Evolutionary conservation across 768 basidiomycete genomes (phyloP).

Genomic region (Lyophyllum semitale): DNA sequence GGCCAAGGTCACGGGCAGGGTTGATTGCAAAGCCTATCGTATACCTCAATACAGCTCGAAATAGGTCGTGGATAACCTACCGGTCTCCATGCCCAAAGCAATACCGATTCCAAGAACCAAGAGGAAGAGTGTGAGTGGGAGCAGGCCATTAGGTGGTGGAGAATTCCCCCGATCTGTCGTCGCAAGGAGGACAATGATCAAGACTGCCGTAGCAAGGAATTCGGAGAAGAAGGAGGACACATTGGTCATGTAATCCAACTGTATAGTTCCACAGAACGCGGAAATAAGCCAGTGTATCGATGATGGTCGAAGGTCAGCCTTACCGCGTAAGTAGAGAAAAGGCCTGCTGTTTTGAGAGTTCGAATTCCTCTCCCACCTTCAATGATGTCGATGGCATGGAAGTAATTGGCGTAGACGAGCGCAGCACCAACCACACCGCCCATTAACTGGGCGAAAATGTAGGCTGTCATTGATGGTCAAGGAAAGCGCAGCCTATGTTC

Average conservation of each 20-base stretch:
- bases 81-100: conserved; percentile 66
- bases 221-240: conserved; percentile 47
- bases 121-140: conserved; percentile 60
- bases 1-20: conserved; percentile 51
- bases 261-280: neutral
- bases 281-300: neutral
- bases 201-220: conserved; percentile 60
- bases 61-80: conserved; percentile 16
- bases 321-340: conserved; percentile 67
- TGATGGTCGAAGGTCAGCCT: conserved; percentile 19
- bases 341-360: conserved; percentile 53
- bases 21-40: conserved; percentile 35
- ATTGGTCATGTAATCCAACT: conserved; percentile 34
- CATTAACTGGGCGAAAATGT: conserved; percentile 62
- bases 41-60: neutral
- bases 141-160: conserved; percentile 49
- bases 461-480: conserved; percentile 26
- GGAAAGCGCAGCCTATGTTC: neutral
- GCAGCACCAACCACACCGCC: conserved; percentile 64
- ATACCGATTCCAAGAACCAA: conserved; percentile 58
- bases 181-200: conserved; percentile 58
- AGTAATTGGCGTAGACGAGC: conserved; percentile 65
- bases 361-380: conserved; percentile 58
- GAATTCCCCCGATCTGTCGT: conserved; percentile 54
- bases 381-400: conserved; percentile 63